Evolutionary conservation across 352 stramenopile species (phyloP).

Genomic region (Phytopythium oedochilum): DNA sequence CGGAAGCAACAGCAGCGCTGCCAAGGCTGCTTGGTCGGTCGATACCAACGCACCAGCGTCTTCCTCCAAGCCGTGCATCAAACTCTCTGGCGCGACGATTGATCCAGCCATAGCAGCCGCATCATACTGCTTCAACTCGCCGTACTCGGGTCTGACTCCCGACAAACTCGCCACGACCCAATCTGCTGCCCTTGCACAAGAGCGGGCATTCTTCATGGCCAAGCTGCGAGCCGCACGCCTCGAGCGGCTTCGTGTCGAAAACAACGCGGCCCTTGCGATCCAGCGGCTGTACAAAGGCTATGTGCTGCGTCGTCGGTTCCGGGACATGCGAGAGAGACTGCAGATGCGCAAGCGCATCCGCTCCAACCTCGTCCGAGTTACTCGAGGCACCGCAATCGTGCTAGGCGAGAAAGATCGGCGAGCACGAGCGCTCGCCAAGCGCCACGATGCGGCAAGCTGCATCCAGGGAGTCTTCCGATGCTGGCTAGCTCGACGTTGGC

Average conservation of each 20-base stretch:
- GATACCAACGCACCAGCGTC: background rate
- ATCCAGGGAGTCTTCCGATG: slow-evolving; percentile 36
- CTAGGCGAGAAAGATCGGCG: slow-evolving; percentile 52
- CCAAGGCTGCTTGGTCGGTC: background rate
- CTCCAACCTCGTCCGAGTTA: slow-evolving; percentile 50
- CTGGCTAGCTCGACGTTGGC: slow-evolving; percentile 19
- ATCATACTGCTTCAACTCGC: slow-evolving; percentile 4
- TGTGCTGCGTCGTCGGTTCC: slow-evolving; percentile 42
- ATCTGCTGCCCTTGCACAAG: background rate
- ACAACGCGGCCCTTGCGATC: slow-evolving; percentile 38
- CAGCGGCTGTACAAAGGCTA: slow-evolving; percentile 55
- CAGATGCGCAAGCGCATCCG: slow-evolving; percentile 63
- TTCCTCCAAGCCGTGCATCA: background rate
- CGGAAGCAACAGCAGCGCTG: background rate
- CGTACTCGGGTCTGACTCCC: background rate
- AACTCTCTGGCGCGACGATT: background rate
- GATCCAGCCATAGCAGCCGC: background rate
- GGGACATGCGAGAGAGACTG: slow-evolving; percentile 40
- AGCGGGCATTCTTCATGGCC: slow-evolving; percentile 35
- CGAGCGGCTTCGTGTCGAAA: slow-evolving; percentile 28
- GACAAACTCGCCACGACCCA: background rate
- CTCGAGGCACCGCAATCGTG: slow-evolving; percentile 58
- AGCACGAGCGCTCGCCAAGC: slow-evolving; percentile 13
- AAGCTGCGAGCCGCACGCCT: slow-evolving; percentile 23
- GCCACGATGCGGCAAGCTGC: slow-evolving; percentile 16